phyloP scores from a whole-genome alignment of 495 filamentous ascomycete genomes.

The Chlorociboria aeruginascens region DNA sequence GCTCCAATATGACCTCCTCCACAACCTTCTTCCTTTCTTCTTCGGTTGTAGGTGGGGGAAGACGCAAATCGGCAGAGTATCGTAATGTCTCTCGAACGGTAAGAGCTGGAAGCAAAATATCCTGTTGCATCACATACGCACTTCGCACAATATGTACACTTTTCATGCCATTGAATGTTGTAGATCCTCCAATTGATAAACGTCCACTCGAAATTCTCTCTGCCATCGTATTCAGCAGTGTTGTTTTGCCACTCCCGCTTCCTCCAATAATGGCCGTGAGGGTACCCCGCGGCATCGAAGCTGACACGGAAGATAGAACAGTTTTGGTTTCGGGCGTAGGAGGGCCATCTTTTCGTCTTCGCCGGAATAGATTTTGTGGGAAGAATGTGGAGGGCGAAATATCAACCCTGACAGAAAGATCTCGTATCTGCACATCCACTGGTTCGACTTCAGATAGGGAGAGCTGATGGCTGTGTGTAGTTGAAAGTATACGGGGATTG shows the following conservation, averaged over 20 bases:
- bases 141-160: conserved; percentile 42
- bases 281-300: conserved; percentile 45
- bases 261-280: conserved; percentile 64
- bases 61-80: conserved; percentile 58
- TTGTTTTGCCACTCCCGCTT: conserved; percentile 64
- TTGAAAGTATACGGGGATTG: not conserved
- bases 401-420: conserved; percentile 43
- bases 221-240: conserved; percentile 57
- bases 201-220: conserved; percentile 45
- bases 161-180: conserved; percentile 42
- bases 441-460: conserved; percentile 49
- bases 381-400: conserved; percentile 27
- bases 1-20: conserved; percentile 60
- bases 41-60: conserved; percentile 46
- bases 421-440: conserved; percentile 42
- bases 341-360: conserved; percentile 6
- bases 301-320: conserved; percentile 42
- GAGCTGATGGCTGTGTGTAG: conserved; percentile 26
- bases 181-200: conserved; percentile 38
- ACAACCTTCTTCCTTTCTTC: conserved; percentile 48
- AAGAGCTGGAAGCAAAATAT: conserved; percentile 55
- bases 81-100: conserved; percentile 62
- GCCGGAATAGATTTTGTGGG: conserved; percentile 1
- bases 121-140: conserved; percentile 70
- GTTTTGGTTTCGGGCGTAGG: conserved; percentile 16